Base-by-base conservation (phyloP, 2,329 filamentous ascomycete species). In the Harringtonia lauricola region DNA sequence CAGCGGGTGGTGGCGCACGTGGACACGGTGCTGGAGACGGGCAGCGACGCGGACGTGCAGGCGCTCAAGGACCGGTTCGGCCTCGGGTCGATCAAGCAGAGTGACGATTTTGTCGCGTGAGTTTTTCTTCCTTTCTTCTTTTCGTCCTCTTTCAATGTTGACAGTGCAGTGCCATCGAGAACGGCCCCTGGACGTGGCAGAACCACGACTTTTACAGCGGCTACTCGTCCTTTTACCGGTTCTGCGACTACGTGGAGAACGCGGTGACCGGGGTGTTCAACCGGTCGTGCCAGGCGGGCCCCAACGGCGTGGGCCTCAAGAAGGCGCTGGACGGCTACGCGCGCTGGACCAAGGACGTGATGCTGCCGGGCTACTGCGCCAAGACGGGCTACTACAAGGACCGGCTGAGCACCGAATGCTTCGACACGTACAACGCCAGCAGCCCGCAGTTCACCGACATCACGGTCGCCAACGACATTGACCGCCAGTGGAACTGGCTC, bases 111-210 rank as follows among this genome's bases (percentile, higher is more conserved):
- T 62, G 71, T 43, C 31, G 24, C 43, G 51, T 57, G 35, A 49
- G 55, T 52, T n/a, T 33, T 19, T 22, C 8, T 22, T 18, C 13
- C 6, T 17, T 13, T 15, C 18, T n/a, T 3, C 17, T 13, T 22
- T 15, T 22, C 24, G 17, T 12, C 13, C 31, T 8, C 17, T 22
- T 26, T 14, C 34, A 13, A 3, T 7, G 13, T 21, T 17, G n/a
- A 47, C 36, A 9, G 7, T n/a, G 3, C 43, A 66, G 65, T 41
- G 70, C 68, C 1, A 59, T 79, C 24, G 63, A 71, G 52, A 69
- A 70, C 39, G 76, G 74, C 1, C 75, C 75, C 0, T 78, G 69
- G 64, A 54, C 66, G 8, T 80, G 76, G 74, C 76, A 80, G 54
- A 59, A 56, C 4, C 71, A 73, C 45, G 62, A 64, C 50, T 71